These are phyloP conservation scores for Pichia ethanolica DNA, from an alignment of 805 yeast genomes.

Conservation along the genomic window DNA sequence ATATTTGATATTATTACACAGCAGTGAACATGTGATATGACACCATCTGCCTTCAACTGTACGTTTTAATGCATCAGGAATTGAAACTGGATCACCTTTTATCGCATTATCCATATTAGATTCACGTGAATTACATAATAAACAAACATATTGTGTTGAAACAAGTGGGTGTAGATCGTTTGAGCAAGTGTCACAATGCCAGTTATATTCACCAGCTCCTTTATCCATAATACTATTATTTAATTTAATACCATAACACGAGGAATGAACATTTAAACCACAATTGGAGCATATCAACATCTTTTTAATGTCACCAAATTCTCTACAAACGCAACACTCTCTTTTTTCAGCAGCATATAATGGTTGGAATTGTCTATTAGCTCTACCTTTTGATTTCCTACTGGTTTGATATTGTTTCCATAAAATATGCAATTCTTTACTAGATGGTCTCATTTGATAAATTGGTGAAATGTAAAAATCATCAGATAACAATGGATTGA, in stretches of 20 bases:
- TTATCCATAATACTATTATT: conserved; percentile 6
- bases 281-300: conserved; percentile 56
- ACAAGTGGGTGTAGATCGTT: conserved; percentile 58
- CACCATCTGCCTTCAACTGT: conserved; percentile 67
- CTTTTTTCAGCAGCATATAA: conserved; percentile 24
- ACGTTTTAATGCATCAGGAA: conserved; percentile 64
- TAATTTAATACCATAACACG: conserved; percentile 53
- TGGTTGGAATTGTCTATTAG: conserved; percentile 9
- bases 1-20: conserved; percentile 38
- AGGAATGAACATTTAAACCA: conserved; percentile 60
- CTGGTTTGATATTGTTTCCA: conserved; percentile 17
- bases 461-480: conserved; percentile 11
- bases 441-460: conserved; percentile 17
- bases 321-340: conserved; percentile 55
- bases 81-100: conserved; percentile 32
- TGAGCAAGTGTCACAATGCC: conserved; percentile 79
- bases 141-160: conserved; percentile 54
- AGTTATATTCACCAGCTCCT: conserved; percentile 31
- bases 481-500: conserved; percentile 16
- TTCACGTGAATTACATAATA: conserved; percentile 54
- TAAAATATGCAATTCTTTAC: conserved; percentile 15
- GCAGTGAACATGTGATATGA: conserved; percentile 66
- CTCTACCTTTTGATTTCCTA: conserved; percentile 10
- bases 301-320: conserved; percentile 26
- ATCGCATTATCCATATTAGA: conserved; percentile 39